Percentiles rank a stretch among this genome's conserved stretches.
Evolutionary conservation across 805 yeast genomes (phyloP).

Genomic region (Zygosaccharomyces bailii): DNA sequence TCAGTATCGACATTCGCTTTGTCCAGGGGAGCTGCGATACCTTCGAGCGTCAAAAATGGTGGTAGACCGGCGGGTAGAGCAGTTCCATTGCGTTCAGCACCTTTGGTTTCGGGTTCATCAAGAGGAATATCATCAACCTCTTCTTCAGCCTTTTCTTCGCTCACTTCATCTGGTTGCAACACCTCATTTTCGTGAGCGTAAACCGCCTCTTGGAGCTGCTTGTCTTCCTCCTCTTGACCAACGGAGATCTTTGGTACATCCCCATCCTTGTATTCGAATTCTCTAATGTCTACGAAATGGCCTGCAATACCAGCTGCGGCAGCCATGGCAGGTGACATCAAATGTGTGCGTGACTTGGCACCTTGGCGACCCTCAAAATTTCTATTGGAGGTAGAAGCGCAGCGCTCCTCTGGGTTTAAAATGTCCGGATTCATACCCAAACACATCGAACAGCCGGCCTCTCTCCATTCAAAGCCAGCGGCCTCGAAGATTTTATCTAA

Average conservation of each 20-base stretch:
- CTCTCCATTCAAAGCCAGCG: conserved; percentile 98
- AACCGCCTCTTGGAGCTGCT: conserved; percentile 63
- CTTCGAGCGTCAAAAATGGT: conserved; percentile 68
- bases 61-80: conserved; percentile 59
- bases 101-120: conserved; percentile 28
- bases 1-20: conserved; percentile 97
- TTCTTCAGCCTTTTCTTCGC: conserved; percentile 48
- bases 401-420: conserved; percentile 89
- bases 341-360: conserved; percentile 89
- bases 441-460: conserved; percentile 99
- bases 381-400: conserved; percentile 98
- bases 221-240: conserved; percentile 44
- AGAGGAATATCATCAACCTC: conserved; percentile 63
- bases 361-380: conserved; percentile 99
- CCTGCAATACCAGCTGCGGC: conserved; percentile 97
- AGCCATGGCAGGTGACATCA: conserved; percentile 99
- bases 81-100: conserved; percentile 19
- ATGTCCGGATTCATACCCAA: conserved; percentile 99
- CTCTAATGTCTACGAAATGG: conserved; percentile 85
- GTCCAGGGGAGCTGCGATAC: conserved; percentile 91
- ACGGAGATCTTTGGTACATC: conserved; percentile 55
- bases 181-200: conserved; percentile 69
- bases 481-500: conserved; percentile 82
- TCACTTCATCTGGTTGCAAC: conserved; percentile 50
- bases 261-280: conserved; percentile 59